Evolutionary conservation across 148 eudicot species (phyloP).

Genomic region (Persicaria tinctoria): DNA sequence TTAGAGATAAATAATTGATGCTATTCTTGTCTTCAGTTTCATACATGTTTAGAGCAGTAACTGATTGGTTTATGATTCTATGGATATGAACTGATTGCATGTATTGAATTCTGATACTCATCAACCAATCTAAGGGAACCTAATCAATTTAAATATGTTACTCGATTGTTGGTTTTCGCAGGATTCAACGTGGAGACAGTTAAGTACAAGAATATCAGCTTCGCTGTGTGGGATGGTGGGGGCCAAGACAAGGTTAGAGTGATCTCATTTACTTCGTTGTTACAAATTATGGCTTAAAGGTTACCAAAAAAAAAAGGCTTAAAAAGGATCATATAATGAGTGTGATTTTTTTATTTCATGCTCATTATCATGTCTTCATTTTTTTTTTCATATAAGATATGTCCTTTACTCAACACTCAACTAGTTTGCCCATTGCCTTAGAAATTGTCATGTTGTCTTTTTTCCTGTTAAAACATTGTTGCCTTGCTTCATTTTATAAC

Average conservation of each 20-base stretch:
- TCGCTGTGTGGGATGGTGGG: slow-evolving; percentile 6
- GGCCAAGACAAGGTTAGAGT: slow-evolving; percentile 9
- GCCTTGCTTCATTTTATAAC: too few relatives aligned
- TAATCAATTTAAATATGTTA: background rate
- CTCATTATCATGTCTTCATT: too few relatives aligned
- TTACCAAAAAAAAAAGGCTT: too few relatives aligned
- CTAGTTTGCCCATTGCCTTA: too few relatives aligned
- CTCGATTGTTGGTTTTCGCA: background rate
- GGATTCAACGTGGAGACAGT: slow-evolving; percentile 12
- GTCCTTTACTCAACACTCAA: too few relatives aligned
- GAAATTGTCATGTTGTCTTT: too few relatives aligned
- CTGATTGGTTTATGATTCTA: background rate
- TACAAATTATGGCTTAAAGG: too few relatives aligned
- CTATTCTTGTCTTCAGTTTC: background rate
- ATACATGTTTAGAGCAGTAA: background rate
- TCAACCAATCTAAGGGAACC: background rate
- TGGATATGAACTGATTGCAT: background rate
- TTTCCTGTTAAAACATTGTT: too few relatives aligned
- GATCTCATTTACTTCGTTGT: background rate
- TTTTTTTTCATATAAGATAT: too few relatives aligned
- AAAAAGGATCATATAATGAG: too few relatives aligned
- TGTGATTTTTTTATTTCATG: too few relatives aligned
- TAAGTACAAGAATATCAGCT: slow-evolving; percentile 1
- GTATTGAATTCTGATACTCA: background rate
- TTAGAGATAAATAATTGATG: background rate